These are phyloP conservation scores for Irpex sp. DNA, from an alignment of 1,284 basidiomycete species.

Conservation along the genomic window DNA sequence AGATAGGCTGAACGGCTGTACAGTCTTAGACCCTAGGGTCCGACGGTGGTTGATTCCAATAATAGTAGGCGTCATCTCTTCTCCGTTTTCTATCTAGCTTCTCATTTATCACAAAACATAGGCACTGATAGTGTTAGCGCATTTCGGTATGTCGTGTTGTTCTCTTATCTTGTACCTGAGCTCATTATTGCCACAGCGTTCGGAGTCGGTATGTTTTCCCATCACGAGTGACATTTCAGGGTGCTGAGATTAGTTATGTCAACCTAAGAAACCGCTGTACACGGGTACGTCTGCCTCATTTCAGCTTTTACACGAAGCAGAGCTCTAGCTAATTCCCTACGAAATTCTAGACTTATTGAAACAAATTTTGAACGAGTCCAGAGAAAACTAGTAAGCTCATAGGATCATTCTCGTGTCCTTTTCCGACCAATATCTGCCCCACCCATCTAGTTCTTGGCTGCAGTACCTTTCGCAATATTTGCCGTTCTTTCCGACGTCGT, in stretches of 20 bases:
- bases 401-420: neutral
- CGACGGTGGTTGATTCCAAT: conserved; percentile 8
- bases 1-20: neutral
- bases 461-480: conserved; percentile 11
- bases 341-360: neutral
- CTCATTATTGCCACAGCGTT: conserved; percentile 2
- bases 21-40: conserved; percentile 2
- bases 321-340: neutral
- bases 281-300: neutral
- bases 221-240: neutral
- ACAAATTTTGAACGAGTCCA: neutral
- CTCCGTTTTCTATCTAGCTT: neutral
- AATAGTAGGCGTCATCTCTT: conserved; percentile 3
- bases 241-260: neutral
- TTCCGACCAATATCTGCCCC: neutral
- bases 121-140: conserved; percentile 7
- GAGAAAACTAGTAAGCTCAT: conserved; percentile 3
- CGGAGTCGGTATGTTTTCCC: conserved; percentile 4
- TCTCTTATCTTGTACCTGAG: neutral
- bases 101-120: neutral
- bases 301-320: neutral
- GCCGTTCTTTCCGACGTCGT: conserved; percentile 10
- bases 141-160: conserved; percentile 7
- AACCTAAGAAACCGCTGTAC: conserved; percentile 5
- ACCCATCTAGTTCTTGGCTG: conserved; percentile 3